Percentiles rank a stretch among this genome's conserved stretches.
Conservation (phyloP, 257 asterid genomes). For the Penstemon barbatus region DNA sequence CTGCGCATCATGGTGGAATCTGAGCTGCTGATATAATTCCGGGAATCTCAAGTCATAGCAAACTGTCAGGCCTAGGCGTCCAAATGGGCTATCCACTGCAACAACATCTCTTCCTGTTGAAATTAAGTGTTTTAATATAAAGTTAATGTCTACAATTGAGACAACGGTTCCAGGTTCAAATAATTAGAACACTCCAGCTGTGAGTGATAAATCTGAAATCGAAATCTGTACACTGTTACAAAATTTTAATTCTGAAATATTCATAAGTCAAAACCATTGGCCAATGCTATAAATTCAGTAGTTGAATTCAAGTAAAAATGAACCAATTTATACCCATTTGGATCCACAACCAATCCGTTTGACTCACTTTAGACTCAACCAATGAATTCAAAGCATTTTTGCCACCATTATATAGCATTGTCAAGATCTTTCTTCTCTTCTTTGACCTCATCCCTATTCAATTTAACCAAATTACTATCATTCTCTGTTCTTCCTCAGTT, state of each 20-base stretch:
- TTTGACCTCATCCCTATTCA: too few relatives aligned
- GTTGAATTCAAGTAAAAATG: too few relatives aligned
- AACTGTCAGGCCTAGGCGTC: conserved; percentile 79
- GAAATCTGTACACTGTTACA: background rate
- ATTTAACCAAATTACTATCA: too few relatives aligned
- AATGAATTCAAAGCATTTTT: too few relatives aligned
- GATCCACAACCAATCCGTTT: too few relatives aligned
- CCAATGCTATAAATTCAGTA: background rate
- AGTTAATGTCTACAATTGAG: background rate
- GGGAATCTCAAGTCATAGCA: conserved; percentile 97
- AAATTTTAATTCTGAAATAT: background rate
- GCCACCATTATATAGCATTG: too few relatives aligned
- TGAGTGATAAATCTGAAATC: background rate
- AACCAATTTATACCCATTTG: too few relatives aligned
- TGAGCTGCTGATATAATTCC: conserved; percentile 83
- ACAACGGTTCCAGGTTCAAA: too few relatives aligned
- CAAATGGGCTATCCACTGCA: conserved; percentile 76
- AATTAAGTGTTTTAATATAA: background rate
- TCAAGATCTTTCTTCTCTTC: too few relatives aligned
- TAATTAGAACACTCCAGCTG: too few relatives aligned
- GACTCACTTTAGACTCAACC: too few relatives aligned
- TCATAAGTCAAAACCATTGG: background rate
- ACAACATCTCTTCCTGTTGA: conserved; percentile 64
- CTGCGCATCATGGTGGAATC: conserved; percentile 77
- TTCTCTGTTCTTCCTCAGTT: too few relatives aligned